Evolutionary conservation across 2,329 filamentous ascomycete species (phyloP), one percentile per base, ranked within the genome.

Genomic region (Fusarium chaquense): DNA sequence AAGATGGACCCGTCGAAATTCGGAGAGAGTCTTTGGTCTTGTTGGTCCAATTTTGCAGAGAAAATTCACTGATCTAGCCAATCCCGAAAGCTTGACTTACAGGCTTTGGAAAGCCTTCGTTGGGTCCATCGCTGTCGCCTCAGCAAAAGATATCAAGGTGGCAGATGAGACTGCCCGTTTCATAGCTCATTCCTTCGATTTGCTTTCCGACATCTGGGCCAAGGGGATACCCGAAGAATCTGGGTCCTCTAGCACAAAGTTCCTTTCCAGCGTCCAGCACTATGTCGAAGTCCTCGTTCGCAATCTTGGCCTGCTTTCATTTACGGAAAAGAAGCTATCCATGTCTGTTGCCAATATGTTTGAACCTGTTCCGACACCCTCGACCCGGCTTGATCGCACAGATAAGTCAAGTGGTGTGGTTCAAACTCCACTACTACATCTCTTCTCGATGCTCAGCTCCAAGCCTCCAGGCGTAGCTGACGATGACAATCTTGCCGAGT

Each of bases 101-200:
- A 82, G 80, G 10, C 82, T 93, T 38, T 93, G 90, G 90, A 78
- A 82, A 30, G 83, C 86, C 2, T 82, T 93, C 15, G 83, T 93
- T 44, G 81, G 83, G 5, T 87, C 90, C 2, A 82, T 94, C 28
- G 86, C 89, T 4, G 86, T 87, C 50, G 91, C 92, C 40, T 90
- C 90, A 26, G 86, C 85, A 43, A 97, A 97, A 79, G 96, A 99
- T 79, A 91, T 99, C 72, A 97, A 95, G 73, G 90, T 94, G 9
- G 94, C 93, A 0, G 87, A 87, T 15, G 95, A 98, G 65, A 93
- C 94, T 2, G 92, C 93, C 75, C 87, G 89, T 65, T 95, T 94
- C 62, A 86, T 97, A 65, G 90, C 92, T 24, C 85, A 88, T 43
- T 84, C 94, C 24, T 85, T 95, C 51, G 89, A 89, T 43, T 80